Base-by-base conservation (phyloP, 192 early-diverging fungal genomes). In the Chytriomyces sp. region DNA sequence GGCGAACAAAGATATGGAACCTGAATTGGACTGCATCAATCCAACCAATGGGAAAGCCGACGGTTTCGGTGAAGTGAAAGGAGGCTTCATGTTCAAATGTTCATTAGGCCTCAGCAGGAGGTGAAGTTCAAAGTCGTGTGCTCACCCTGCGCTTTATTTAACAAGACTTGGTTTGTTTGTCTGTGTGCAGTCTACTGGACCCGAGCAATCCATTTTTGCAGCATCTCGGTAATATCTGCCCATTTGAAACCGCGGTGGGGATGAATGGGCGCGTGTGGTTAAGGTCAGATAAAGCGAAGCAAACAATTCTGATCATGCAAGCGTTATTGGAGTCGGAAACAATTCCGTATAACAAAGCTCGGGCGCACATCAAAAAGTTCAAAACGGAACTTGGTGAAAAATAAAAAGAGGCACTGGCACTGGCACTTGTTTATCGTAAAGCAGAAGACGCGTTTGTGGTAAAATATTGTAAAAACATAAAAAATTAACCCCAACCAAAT, bases 241-340 rank as follows among this genome's bases (percentile, higher is more conserved):
- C 94, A 3, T 97, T 97, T 77, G 96, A 99, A 79, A 86, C 87
- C 6, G 95, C 96, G 1, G 88, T 96, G 44, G 98, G 97, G 6
- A 87, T 97, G 79, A 99, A 99, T 78, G 98, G 98, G 18, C 90
- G 93, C 24, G 88, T 98, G 46, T 99, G 98, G 97, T 80, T 99
- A 66, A 92, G 93, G 45, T 87, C 93, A 10, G 89, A 87, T 35
- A 82, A 75, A 28, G 67, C 86, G 4, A 81, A 82, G 43, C 85
- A 90, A 61, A 93, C 50, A 48, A 50, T 76, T 50, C 47, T 60
- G n/a, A 46, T 76, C 18, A 44, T 59, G 23, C 10, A 67, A 26
- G 75, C 75, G n/a, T 45, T 76, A 45, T 13, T 44, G 50, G 75
- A 65, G 16, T 20, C 23, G 24, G 75, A 76, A 50, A 43, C 45